Conservation (phyloP, 225 moss, liverwort and hornwort genomes). For the Polytrichum formosum region DNA sequence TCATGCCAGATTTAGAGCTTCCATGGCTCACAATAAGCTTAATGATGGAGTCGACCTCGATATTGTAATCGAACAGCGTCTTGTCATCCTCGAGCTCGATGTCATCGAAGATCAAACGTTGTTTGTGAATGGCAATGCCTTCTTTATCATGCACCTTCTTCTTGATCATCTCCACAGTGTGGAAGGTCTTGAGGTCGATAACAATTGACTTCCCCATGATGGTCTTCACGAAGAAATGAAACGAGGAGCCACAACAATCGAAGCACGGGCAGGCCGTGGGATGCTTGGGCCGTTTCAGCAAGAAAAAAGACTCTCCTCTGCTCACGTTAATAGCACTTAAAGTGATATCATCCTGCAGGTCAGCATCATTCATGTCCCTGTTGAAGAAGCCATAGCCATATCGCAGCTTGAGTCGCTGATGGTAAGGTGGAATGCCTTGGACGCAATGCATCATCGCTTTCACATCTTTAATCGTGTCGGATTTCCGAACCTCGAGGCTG, state of each 20-base stretch:
- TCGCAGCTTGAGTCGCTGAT: conserved; percentile 41
- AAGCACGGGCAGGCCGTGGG: conserved; percentile 31
- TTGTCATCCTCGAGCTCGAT: conserved; percentile 43
- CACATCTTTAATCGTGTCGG: conserved; percentile 36
- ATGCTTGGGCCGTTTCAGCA: conserved; percentile 33
- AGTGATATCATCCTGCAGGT: conserved; percentile 22
- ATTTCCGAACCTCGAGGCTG: conserved; percentile 36
- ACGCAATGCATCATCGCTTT: conserved; percentile 41
- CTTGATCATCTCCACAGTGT: conserved; percentile 38
- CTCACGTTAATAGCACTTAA: conserved; percentile 31
- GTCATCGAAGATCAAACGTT: conserved; percentile 36
- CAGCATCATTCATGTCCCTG: conserved; percentile 49
- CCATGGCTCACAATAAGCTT: conserved; percentile 32
- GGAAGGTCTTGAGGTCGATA: conserved; percentile 43
- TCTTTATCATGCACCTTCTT: conserved; percentile 46
- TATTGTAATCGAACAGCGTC: conserved; percentile 41
- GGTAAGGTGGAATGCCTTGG: conserved; percentile 45
- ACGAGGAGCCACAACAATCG: conserved; percentile 45
- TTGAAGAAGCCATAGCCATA: conserved; percentile 46
- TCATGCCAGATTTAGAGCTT: conserved; percentile 35
- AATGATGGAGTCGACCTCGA: conserved; percentile 51
- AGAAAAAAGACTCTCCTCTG: conserved; percentile 48
- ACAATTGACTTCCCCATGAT: conserved; percentile 45
- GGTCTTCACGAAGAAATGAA: conserved; percentile 54
- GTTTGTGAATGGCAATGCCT: conserved; percentile 40